Conservation (phyloP, 805 yeast genomes). For the Saccharomycopsis fermentans region DNA sequence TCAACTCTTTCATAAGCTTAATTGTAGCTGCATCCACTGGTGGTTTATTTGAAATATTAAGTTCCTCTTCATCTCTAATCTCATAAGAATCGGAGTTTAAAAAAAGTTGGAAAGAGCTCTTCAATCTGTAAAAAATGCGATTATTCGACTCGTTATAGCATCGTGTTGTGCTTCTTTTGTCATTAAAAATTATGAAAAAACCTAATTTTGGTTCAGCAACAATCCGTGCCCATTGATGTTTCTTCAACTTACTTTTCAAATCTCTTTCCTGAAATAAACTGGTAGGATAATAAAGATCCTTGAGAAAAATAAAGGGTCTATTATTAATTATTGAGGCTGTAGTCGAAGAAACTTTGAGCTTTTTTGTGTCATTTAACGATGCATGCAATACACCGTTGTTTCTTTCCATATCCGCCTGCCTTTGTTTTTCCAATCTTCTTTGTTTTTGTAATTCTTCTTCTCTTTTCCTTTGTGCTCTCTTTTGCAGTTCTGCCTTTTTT, state of each 20-base stretch:
- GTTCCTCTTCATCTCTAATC: slow-evolving; percentile 4
- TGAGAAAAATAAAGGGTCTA: slow-evolving; percentile 49
- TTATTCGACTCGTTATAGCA: slow-evolving; percentile 59
- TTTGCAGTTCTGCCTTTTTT: slow-evolving; percentile 1
- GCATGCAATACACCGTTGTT: not conserved
- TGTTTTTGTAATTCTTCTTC: slow-evolving; percentile 14
- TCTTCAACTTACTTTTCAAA: slow-evolving; percentile 46
- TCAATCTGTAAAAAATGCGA: slow-evolving; percentile 25
- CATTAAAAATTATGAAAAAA: slow-evolving; percentile 60
- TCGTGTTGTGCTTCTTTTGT: slow-evolving; percentile 43
- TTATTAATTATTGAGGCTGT: slow-evolving; percentile 40
- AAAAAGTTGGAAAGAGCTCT: slow-evolving; percentile 9
- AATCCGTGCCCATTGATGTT: slow-evolving; percentile 58
- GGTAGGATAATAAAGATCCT: slow-evolving; percentile 40
- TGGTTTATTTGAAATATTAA: slow-evolving; percentile 20
- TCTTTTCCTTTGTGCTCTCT: slow-evolving; percentile 6
- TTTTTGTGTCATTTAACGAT: slow-evolving; percentile 5
- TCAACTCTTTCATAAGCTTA: slow-evolving; percentile 52
- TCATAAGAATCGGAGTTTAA: slow-evolving; percentile 10
- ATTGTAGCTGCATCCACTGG: slow-evolving; percentile 49
- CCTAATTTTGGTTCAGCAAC: slow-evolving; percentile 50
- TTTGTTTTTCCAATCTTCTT: slow-evolving; percentile 13
- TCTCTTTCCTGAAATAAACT: slow-evolving; percentile 30
- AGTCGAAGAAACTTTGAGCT: slow-evolving; percentile 35
- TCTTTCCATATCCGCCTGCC: not conserved